Conservation (phyloP, 1,284 basidiomycete species). For the Ustilago shanxiensis region DNA sequence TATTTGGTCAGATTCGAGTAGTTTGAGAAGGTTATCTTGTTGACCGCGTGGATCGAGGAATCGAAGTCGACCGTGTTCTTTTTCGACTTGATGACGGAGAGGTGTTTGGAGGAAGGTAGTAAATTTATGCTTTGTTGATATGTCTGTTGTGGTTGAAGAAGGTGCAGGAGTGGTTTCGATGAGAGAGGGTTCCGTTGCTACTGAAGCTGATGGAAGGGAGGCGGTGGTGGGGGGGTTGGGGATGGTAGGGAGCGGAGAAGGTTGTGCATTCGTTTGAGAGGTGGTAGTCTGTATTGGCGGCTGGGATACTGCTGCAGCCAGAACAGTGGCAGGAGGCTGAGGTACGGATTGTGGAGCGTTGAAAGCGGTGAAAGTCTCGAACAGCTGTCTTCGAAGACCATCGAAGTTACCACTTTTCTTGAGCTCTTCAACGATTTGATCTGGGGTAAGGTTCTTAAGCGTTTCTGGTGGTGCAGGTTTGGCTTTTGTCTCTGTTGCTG, state of each 20-base stretch:
- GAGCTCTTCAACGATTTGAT: conserved; percentile 40
- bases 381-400: conserved; percentile 33
- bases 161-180: not conserved
- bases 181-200: too few species aligned
- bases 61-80: conserved; percentile 26
- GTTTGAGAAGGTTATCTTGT: conserved; percentile 22
- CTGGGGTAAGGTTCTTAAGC: conserved; percentile 31
- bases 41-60: conserved; percentile 25
- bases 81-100: conserved; percentile 19
- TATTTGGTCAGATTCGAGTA: conserved; percentile 26
- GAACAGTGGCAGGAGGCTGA: not conserved
- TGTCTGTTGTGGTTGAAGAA: conserved; percentile 3
- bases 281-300: not conserved
- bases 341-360: not conserved
- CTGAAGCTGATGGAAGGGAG: too few species aligned
- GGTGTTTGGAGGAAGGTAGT: conserved; percentile 17
- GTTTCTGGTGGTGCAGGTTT: not conserved
- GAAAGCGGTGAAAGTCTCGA: conserved; percentile 26
- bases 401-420: conserved; percentile 38
- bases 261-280: not conserved
- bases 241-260: not conserved
- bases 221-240: too few species aligned
- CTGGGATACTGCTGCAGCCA: too few species aligned
- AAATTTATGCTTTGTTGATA: conserved; percentile 17
- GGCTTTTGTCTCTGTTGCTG: not conserved